Evolutionary conservation across 2,329 filamentous ascomycete genomes (phyloP), one percentile per base, ranked within the genome.

Genomic region (Cephalotrichum gorgonifer): DNA sequence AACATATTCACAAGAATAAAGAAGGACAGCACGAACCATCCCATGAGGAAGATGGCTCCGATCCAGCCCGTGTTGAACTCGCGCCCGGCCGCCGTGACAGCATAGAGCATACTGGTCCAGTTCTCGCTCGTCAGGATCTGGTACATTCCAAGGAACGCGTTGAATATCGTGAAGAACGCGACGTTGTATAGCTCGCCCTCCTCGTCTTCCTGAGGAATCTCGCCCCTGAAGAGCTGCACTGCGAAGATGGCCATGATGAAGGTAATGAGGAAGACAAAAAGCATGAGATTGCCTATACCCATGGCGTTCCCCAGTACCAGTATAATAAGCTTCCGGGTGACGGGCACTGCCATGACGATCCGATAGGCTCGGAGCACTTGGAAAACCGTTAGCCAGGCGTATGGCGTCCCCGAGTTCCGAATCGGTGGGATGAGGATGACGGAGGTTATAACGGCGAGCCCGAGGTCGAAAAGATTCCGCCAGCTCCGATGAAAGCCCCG

Each of bases 1-100:
- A 98, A 98, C 93, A 98, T 98, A 62, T 97, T 98, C 70, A 98
- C 71, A 53, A 97, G 79, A 68, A 98, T 95, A 62, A 97, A 91
- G 64, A 94, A 96, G 6, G 89, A 78, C 41, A 98, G 76, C 50
- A 95, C 93, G 65, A 95, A 97, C 93, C 93, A 98, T 56, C 90
- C 77, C 54, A 96, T 88, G 56, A 95, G 76, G 58, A 98, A 96
- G 1, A 87, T 75, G 8, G 91, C 89, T 9, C 87, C 89, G 50
- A 97, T 89, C 91, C 93, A 97, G 8, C 86, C 79, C n/a, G 87
- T 94, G 35, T 82, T 74, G 55, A 74, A 79, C 6, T 62, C 58
- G 9, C 74, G 75, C 9, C 86, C 83, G 57, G 80, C 84, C 6
- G 76, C 70, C 1, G 89, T 95, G 38, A 90, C 81, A 51, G 78